Conservation (phyloP, 768 basidiomycete genomes). For the Phanerochaete sordida region DNA sequence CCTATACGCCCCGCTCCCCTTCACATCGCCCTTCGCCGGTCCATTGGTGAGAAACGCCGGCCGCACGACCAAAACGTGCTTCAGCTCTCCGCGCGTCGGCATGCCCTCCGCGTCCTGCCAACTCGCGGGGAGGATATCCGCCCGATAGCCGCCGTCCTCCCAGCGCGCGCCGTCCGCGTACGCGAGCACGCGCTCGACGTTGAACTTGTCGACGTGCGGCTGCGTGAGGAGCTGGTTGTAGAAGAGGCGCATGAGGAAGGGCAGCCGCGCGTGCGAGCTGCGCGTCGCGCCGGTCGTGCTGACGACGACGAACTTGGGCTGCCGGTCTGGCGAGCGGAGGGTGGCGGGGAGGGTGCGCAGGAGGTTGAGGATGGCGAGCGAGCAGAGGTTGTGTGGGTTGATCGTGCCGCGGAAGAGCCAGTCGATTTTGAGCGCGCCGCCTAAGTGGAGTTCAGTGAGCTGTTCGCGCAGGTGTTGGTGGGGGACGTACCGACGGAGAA, state of each 20-base stretch:
- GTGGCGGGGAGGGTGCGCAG: conserved; percentile 47
- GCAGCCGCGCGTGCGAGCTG: conserved; percentile 41
- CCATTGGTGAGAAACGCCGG: conserved; percentile 61
- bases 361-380: conserved; percentile 50
- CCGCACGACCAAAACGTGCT: conserved; percentile 46
- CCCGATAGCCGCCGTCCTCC: conserved; percentile 39
- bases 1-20: conserved; percentile 38
- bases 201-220: conserved; percentile 62
- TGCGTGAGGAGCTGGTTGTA: conserved; percentile 41
- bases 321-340: conserved; percentile 24
- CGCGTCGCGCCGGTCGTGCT: conserved; percentile 51
- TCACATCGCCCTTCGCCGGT: conserved; percentile 31
- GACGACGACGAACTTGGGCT: conserved; percentile 49
- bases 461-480: conserved; percentile 5
- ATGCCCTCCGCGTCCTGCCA: conserved; percentile 44
- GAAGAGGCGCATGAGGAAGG: conserved; percentile 43
- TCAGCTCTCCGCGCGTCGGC: conserved; percentile 40
- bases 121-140: conserved; percentile 38
- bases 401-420: conserved; percentile 47
- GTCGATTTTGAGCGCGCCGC: conserved; percentile 18
- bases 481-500: conserved; percentile 51
- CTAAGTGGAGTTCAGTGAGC: neutral
- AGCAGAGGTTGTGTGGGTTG: conserved; percentile 56
- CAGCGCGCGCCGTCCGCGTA: conserved; percentile 51
- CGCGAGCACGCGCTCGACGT: conserved; percentile 46